These are phyloP conservation scores for Hypoxylon sp. DNA, from an alignment of 2,329 filamentous ascomycete species.

Conservation along the genomic window DNA sequence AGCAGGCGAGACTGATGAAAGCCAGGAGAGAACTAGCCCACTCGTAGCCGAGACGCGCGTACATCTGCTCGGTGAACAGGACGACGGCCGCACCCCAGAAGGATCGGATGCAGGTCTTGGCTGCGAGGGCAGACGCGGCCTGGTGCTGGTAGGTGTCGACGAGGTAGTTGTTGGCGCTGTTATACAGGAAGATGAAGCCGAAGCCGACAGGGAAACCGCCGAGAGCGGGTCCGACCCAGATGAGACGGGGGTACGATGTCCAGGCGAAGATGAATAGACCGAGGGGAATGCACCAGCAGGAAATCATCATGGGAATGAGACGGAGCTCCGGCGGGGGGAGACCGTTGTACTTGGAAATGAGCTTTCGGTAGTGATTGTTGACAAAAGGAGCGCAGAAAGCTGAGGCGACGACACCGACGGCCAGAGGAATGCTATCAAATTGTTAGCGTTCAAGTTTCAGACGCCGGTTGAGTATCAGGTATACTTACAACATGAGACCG, in stretches of 20 bases:
- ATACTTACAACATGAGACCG: constrained; percentile 75
- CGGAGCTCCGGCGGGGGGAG: constrained; percentile 77
- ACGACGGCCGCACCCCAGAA: constrained; percentile 83
- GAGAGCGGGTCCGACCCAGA: constrained; percentile 76
- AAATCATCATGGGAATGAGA: constrained; percentile 83
- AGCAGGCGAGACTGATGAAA: constrained; percentile 80
- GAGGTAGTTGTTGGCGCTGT: constrained; percentile 79
- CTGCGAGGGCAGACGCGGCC: constrained; percentile 81
- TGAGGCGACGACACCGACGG: constrained; percentile 75
- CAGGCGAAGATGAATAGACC: constrained; percentile 68
- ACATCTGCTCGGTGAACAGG: constrained; percentile 86
- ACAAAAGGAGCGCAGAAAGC: constrained; percentile 74
- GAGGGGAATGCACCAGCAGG: constrained; percentile 74
- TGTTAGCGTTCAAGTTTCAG: constrained; percentile 52
- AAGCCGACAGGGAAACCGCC: constrained; percentile 78
- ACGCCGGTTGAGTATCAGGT: constrained; percentile 61
- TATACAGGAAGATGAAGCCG: constrained; percentile 86
- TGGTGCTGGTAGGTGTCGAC: constrained; percentile 72
- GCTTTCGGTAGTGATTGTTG: constrained; percentile 79
- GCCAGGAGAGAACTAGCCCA: constrained; percentile 79
- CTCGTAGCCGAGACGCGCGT: constrained; percentile 73
- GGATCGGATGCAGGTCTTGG: constrained; percentile 80
- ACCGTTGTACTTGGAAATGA: constrained; percentile 42
- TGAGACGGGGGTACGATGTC: constrained; percentile 69
- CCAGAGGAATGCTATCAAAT: constrained; percentile 69